Conservation (phyloP, 2,329 filamentous ascomycete species). For the Sordariomycetes sp. region DNA sequence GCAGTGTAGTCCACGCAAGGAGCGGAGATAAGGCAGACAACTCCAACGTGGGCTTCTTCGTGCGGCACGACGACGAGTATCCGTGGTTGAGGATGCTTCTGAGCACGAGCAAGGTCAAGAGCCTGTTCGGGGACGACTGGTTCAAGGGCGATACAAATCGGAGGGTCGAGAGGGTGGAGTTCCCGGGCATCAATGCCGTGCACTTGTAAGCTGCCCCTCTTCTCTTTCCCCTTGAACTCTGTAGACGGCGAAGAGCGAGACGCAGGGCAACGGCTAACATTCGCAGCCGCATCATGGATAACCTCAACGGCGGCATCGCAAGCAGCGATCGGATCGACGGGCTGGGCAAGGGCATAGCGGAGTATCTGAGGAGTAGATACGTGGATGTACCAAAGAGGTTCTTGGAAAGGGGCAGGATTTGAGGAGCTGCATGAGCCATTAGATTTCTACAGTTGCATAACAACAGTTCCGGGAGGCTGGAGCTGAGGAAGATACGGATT, state of each 20-base stretch:
- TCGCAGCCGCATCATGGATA: constrained; percentile 27
- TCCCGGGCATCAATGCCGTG: constrained; percentile 20
- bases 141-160: constrained; percentile 16
- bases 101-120: constrained; percentile 24
- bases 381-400: constrained; percentile 34
- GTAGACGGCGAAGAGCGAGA: constrained; percentile 4
- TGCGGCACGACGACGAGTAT: constrained; percentile 28
- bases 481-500: too few relatives aligned
- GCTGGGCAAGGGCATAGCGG: constrained; percentile 33
- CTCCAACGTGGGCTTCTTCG: constrained; percentile 32
- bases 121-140: constrained; percentile 14
- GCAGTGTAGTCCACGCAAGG: constrained; percentile 12
- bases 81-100: constrained; percentile 29
- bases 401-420: constrained; percentile 27
- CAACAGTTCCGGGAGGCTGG: too few relatives aligned
- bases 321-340: constrained; percentile 32
- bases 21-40: constrained; percentile 28
- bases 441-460: too few relatives aligned
- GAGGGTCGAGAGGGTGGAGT: constrained; percentile 30
- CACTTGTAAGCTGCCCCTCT: constrained; percentile 13
- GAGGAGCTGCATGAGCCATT: too few relatives aligned
- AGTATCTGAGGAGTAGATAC: constrained; percentile 33
- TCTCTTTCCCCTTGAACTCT: constrained; percentile 9
- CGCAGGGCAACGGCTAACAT: constrained; percentile 1
- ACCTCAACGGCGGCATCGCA: constrained; percentile 32